Conservation (phyloP, 2,329 filamentous ascomycete genomes). For the Ceratocystis huliohia region DNA sequence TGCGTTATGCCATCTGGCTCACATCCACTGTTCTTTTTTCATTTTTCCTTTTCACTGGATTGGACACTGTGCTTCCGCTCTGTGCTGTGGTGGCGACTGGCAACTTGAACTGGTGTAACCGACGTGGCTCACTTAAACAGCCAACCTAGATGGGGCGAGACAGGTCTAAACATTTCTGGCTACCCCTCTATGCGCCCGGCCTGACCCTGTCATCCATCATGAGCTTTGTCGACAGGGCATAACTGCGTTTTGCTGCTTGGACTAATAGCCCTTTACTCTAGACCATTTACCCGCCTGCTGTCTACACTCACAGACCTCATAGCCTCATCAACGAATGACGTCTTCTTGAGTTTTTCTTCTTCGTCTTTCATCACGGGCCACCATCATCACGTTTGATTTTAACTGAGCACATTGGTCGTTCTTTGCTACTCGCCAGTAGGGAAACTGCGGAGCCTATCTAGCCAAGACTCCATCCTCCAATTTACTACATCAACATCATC, state of each 20-base stretch:
- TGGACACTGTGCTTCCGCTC: neutral
- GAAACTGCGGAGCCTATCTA: neutral
- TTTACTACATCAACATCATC: neutral
- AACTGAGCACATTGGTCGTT: neutral
- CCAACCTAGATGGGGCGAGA: neutral
- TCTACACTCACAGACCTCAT: neutral
- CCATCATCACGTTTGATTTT: neutral
- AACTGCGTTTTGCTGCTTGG: neutral
- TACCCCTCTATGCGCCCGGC: neutral
- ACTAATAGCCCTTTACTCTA: neutral
- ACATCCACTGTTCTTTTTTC: neutral
- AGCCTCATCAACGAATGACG: neutral
- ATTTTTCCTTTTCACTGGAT: neutral
- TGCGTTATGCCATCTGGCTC: neutral
- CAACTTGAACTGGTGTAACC: conserved; percentile 7
- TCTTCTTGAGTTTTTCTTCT: neutral
- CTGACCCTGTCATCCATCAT: neutral
- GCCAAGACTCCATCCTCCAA: neutral
- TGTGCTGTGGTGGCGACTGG: neutral
- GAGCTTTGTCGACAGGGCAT: neutral
- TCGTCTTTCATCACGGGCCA: neutral
- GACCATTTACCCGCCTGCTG: neutral
- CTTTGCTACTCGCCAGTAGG: neutral
- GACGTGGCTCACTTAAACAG: neutral
- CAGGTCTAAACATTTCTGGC: neutral